These are phyloP conservation scores for Pyrenophora teres DNA, from an alignment of 2,329 filamentous ascomycete species.

Conservation along the genomic window DNA sequence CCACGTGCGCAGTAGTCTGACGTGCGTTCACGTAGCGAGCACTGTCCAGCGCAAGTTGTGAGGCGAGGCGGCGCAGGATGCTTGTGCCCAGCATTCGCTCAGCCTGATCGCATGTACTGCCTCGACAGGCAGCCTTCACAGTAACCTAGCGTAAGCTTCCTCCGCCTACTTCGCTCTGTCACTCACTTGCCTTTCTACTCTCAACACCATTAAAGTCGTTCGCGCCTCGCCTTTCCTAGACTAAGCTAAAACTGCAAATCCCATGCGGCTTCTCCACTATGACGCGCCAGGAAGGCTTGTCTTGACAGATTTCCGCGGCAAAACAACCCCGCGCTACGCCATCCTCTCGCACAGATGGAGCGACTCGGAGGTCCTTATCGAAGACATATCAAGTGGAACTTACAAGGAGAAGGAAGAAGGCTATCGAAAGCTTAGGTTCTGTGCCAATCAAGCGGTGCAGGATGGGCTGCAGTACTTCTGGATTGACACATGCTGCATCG, in stretches of 20 bases:
- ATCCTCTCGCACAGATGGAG: conserved; percentile 46
- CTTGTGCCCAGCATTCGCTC: conserved; percentile 4
- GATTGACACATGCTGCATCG: conserved; percentile 31
- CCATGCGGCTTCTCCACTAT: conserved; percentile 20
- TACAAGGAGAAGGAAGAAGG: conserved; percentile 19
- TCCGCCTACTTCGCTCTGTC: conserved; percentile 2
- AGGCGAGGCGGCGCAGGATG: conserved; percentile 1
- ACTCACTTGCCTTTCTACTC: too few species aligned
- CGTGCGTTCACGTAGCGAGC: neutral
- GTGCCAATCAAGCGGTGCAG: conserved; percentile 21
- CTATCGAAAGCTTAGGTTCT: conserved; percentile 27
- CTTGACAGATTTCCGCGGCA: conserved; percentile 21
- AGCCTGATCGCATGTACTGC: conserved; percentile 6
- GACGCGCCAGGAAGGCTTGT: conserved; percentile 7
- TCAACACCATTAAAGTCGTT: neutral
- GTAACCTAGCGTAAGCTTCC: conserved; percentile 3
- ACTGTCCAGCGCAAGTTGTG: neutral
- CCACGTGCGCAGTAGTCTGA: neutral
- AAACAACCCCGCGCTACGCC: conserved; percentile 31
- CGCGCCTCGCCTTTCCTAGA: neutral
- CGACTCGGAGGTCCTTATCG: conserved; percentile 34
- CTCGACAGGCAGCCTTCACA: conserved; percentile 12
- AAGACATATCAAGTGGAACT: conserved; percentile 23
- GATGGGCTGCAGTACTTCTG: conserved; percentile 29
- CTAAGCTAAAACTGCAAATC: conserved; percentile 1